Evolutionary conservation across 164 flowering plant species (phyloP), one percentile per base, ranked within the genome.

Genomic region (Magnolia kwangsiensis): DNA sequence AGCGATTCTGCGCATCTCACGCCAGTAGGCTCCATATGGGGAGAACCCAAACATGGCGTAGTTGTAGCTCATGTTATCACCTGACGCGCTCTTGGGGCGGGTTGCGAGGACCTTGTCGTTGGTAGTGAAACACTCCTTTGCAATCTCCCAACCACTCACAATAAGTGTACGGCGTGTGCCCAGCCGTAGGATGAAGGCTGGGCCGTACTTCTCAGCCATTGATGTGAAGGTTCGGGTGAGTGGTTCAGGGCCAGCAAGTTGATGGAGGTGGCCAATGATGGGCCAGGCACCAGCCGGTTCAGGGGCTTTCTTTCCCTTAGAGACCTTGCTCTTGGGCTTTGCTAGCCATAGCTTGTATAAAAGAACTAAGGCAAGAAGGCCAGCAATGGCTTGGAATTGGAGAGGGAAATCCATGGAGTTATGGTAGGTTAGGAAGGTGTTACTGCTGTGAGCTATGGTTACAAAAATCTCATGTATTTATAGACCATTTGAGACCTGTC

Each of bases 61-160:
- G 67, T 78, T 51, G 61, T 55, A 78, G 55, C 73, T 50, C 75
- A 77, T 3, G 72, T 64, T 50, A 51, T 77, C 72, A 1, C 69
- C 72, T 2, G 71, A 24, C 4, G 66, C 72, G 10, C 14, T 5
- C 21, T 4, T 21, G 1, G 80, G 80, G 0, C 80, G 75, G 73
- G 65, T 14, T 19, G 80, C 78, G 4, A 81, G 50, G 20, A 8
- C 65, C 37, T 51, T 67, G 10, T 77, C 83, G 45, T 81, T 71
- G 16, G 50, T 72, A 7, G 80, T 78, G 70, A 78, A 75, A 50
- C 83, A 81, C 65, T 81, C 83, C 80, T 81, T 81, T 9, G 83
- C 83, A 9, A 72, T 23, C 74, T 81, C 78, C 74, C 69, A 68
- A 29, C 61, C 64, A 27, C 75, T 75, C 50, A 81, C 74, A 4